Conservation (phyloP, 495 filamentous ascomycete species). For the Amniculicola lignicola region DNA sequence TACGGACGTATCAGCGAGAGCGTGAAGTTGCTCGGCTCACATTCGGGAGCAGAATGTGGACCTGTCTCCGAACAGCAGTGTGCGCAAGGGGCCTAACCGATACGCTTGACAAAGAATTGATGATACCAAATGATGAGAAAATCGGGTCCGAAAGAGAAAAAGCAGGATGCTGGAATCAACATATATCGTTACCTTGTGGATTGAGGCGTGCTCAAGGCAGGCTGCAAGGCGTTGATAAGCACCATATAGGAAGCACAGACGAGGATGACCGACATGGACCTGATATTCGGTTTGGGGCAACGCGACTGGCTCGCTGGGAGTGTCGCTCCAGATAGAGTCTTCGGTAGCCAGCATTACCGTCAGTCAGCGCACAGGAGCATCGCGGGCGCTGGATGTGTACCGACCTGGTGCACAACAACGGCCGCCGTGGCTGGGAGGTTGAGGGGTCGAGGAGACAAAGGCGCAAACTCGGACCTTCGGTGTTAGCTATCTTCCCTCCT, state of each 20-base stretch:
- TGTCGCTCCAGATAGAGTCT: conserved; percentile 14
- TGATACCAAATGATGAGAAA: conserved; percentile 8
- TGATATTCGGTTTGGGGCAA: conserved; percentile 3
- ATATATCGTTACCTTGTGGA: background rate
- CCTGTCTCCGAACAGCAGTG: no score
- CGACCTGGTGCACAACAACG: conserved; percentile 3
- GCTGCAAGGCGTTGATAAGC: conserved; percentile 25
- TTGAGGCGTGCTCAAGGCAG: background rate
- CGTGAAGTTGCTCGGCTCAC: background rate
- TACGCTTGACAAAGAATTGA: conserved; percentile 3
- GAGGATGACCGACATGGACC: conserved; percentile 18
- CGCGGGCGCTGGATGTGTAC: background rate
- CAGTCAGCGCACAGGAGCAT: no score
- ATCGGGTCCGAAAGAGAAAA: background rate
- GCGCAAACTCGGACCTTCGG: conserved; percentile 15
- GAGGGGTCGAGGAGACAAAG: background rate
- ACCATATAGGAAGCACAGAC: conserved; percentile 12
- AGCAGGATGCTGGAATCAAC: background rate
- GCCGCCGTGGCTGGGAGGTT: conserved; percentile 2
- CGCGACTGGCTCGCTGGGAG: conserved; percentile 2
- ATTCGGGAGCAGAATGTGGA: no score
- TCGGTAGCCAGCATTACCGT: no score
- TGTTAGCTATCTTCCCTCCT: background rate
- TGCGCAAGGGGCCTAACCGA: no score
- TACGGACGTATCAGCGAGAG: background rate